Base-by-base conservation (phyloP, 1,284 basidiomycete genomes). In the Trichosporon coremiiforme region DNA sequence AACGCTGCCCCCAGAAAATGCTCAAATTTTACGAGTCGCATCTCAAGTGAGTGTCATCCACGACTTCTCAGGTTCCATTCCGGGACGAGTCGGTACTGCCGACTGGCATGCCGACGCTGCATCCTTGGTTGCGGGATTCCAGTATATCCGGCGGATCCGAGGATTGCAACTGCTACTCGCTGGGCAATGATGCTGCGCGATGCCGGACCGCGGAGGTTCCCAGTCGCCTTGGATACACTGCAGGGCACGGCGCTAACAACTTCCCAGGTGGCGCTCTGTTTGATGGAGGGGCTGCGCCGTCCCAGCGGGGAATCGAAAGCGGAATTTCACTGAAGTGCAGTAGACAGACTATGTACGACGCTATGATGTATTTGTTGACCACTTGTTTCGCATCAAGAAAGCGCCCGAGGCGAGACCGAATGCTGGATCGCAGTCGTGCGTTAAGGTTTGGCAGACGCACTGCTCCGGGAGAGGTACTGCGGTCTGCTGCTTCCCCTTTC, bases 11-110 rank as follows among this genome's bases (percentile, higher is more conserved):
- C 0, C 78, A 81, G 70, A 77, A 78, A 66, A 74, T 83, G 64
- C 73, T 83, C 53, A 68, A 78, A 45, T 84, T 83, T 69, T 84
- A 83, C 75, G 81, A 84, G 68, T 65, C 68, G 13, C 81, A 83
- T 73, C 78, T 84, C 66, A 80, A 79, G 78, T 83, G 69, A 68
- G 74, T 75, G 8, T 6, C 7, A 31, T n/a, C 47, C 15, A 66
- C n/a, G n/a, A 22, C 9, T 22, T 10, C 29, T 8, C 2, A 7
- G 15, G n/a, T 29, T 25, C 3, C 22, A n/a, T 31, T 17, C 33
- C 35, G 33, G 50, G 10, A 31, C n/a, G 20, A 1, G 33, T 17
- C 47, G 33, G 38, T 4, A 17, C 31, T 13, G 36, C 12, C 6
- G 8, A 3, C 6, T 13, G 13, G 35, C n/a, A 64, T n/a, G 41